Percentiles rank a stretch among this genome's conserved stretches.
These are phyloP conservation scores for Curvularia hawaiiensis DNA, from an alignment of 2,329 filamentous ascomycete species.

Conservation along the genomic window DNA sequence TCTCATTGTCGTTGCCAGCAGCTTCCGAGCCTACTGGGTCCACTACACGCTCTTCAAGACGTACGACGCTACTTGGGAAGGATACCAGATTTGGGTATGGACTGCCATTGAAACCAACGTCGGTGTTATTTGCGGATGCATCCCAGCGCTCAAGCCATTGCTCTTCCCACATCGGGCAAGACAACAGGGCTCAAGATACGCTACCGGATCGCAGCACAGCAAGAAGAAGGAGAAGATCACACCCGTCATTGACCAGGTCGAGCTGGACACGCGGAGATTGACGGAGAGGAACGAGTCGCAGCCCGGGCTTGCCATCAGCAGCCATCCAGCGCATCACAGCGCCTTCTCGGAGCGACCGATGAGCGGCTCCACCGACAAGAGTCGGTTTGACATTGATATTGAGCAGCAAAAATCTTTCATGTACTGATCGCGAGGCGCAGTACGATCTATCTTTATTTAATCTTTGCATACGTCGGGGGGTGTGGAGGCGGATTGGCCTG, in stretches of 20 bases:
- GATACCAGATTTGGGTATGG: constrained; percentile 51
- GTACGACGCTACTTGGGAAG: constrained; percentile 55
- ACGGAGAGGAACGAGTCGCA: constrained; percentile 35
- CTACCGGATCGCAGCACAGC: constrained; percentile 40
- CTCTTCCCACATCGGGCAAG: constrained; percentile 43
- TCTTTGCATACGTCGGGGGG: constrained; percentile 22
- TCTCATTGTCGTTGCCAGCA: constrained; percentile 54
- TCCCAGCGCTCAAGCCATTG: constrained; percentile 52
- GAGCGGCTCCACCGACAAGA: constrained; percentile 43
- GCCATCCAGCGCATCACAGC: constrained; percentile 21
- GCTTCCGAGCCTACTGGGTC: constrained; percentile 55
- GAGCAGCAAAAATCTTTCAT: constrained; percentile 46
- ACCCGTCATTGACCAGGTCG: constrained; percentile 40
- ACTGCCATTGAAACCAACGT: constrained; percentile 52
- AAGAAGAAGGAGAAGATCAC: constrained; percentile 40
- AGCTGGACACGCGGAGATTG: constrained; percentile 42
- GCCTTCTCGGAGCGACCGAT: constrained; percentile 36
- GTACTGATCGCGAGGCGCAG: constrained; percentile 35
- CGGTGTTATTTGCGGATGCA: constrained; percentile 52
- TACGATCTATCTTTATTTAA: constrained; percentile 20
- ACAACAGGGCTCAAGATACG: constrained; percentile 36
- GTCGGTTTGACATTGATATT: constrained; percentile 40
- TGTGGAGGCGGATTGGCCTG: constrained; percentile 16
- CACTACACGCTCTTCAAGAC: constrained; percentile 52
- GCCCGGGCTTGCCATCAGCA: constrained; percentile 24